These are phyloP conservation scores for Kodamaea hsintzibuensis DNA, from an alignment of 805 yeast genomes.

Conservation along the genomic window DNA sequence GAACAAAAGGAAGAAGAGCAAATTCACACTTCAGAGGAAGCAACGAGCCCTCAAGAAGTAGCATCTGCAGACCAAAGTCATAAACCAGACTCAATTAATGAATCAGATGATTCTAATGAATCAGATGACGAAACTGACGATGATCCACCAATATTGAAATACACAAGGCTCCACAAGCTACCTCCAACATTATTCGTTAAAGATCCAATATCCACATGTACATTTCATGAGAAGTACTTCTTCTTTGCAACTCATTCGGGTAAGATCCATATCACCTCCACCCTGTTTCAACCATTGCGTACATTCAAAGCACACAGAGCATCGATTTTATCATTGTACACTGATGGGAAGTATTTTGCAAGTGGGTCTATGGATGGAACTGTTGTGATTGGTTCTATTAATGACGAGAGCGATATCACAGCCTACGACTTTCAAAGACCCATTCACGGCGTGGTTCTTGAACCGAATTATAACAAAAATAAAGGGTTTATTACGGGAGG, in stretches of 20 bases:
- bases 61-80: background rate
- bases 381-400: slow-evolving; percentile 73
- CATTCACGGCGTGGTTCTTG: slow-evolving; percentile 81
- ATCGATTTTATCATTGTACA: slow-evolving; percentile 69
- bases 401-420: slow-evolving; percentile 59
- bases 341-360: slow-evolving; percentile 75
- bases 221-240: slow-evolving; percentile 58
- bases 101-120: background rate
- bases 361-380: slow-evolving; percentile 95
- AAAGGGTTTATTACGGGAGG: slow-evolving; percentile 85
- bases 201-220: slow-evolving; percentile 77
- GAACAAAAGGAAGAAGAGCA: background rate
- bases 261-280: slow-evolving; percentile 62
- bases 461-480: slow-evolving; percentile 61
- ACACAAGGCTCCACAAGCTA: slow-evolving; percentile 53
- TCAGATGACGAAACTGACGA: slow-evolving; percentile 16
- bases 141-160: slow-evolving; percentile 73
- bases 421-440: slow-evolving; percentile 88
- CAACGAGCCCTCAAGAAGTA: too few relatives aligned
- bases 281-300: slow-evolving; percentile 61
- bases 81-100: background rate
- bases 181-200: slow-evolving; percentile 32
- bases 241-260: slow-evolving; percentile 93
- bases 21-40: background rate
- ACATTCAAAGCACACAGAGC: slow-evolving; percentile 85